Conservation (phyloP, 805 yeast species). For the Candida maesae region DNA sequence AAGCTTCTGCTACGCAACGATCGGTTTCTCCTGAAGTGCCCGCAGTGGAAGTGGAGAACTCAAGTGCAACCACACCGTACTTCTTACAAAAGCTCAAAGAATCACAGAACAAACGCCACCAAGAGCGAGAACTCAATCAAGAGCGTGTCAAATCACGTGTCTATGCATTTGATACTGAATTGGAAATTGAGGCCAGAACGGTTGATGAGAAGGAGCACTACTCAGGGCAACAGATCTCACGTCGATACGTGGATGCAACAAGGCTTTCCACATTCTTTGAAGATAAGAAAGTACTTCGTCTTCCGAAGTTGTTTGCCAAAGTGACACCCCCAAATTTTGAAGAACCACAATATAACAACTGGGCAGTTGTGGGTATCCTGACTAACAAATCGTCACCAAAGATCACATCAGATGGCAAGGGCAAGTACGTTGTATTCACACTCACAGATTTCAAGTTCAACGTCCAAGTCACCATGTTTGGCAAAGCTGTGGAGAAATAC, state of each 20-base stretch:
- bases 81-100: constrained; percentile 31
- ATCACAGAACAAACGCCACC: constrained; percentile 25
- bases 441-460: constrained; percentile 66
- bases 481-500: constrained; percentile 60
- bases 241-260: constrained; percentile 42
- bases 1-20: neutral
- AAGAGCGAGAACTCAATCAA: constrained; percentile 21
- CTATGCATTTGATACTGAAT: constrained; percentile 34
- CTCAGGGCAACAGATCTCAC: constrained; percentile 40
- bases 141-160: constrained; percentile 34
- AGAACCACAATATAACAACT: constrained; percentile 71
- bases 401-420: constrained; percentile 35
- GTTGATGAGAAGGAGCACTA: constrained; percentile 44
- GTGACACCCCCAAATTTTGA: constrained; percentile 63
- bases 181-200: constrained; percentile 26
- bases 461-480: constrained; percentile 61
- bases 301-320: constrained; percentile 59
- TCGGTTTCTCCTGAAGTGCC: constrained; percentile 10
- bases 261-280: constrained; percentile 37
- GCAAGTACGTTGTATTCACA: constrained; percentile 56
- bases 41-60: neutral
- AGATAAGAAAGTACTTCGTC: constrained; percentile 51
- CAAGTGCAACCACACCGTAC: constrained; percentile 27
- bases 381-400: constrained; percentile 52
- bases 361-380: constrained; percentile 75